Base-by-base conservation (phyloP, 2,329 filamentous ascomycete species). In the Fusarium multiceps region DNA sequence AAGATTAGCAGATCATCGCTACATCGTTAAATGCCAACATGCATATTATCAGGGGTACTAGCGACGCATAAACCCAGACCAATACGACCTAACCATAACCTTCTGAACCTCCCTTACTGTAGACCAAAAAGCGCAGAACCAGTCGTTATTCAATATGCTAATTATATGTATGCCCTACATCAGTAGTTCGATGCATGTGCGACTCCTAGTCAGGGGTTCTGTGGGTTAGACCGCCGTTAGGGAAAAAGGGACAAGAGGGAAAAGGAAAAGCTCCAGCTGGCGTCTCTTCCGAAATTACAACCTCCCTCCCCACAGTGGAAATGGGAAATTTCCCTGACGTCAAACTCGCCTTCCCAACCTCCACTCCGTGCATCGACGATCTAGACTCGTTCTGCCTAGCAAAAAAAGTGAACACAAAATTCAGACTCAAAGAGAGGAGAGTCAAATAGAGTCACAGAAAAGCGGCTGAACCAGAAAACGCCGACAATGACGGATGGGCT, bases 241-340 rank as follows among this genome's bases (percentile, higher is more conserved):
- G 51, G 43, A n/a, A 45, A 58, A 50, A 61, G 49, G 49, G 49
- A 51, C 23, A 41, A 42, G 28, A 50, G 57, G 21, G 65, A 55
- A 25, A 48, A 64, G 54, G 65, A 55, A 25, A 48, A 64, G 54
- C 28, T 28, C 28, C 28, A 28, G 28, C 12, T 47, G 58, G 59
- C 42, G 53, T 23, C 23, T 27, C 42, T 63, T 51, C 47, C 60
- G 63, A 75, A 63, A 74, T 74, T 74, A 58, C 67, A 28, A 18
- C 45, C 55, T 71, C 62, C 51, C 72, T 71, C 69, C 46, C 72
- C 72, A 72, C 67, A 53, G 8, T 59, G 27, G 61, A 71, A 60
- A 71, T 70, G 27, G 23, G 61, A 71, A 59, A 70, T 70, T 61
- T 55, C 61, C 49, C 57, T 75, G 72, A 74, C 72, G 69, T 74